Percentiles rank a stretch among this genome's conserved stretches.
These are phyloP conservation scores for Cladophialophora yegresii DNA, from an alignment of 2,329 filamentous ascomycete genomes.

Conservation along the genomic window DNA sequence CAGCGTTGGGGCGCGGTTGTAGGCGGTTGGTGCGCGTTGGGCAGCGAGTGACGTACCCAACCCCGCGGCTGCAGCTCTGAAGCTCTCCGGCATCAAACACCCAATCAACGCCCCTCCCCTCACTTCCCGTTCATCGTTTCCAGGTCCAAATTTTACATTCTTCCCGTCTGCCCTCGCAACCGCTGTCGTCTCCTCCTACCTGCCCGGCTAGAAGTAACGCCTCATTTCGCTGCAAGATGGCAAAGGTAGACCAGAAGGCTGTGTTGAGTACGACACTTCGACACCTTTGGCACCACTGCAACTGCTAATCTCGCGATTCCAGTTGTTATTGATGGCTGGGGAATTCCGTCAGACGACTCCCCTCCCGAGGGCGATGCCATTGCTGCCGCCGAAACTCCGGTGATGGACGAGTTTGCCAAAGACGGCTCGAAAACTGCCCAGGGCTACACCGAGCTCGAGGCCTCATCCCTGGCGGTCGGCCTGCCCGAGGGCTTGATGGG, in stretches of 20 bases:
- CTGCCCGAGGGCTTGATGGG: conserved; percentile 97
- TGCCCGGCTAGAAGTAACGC: neutral
- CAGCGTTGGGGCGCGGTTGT: neutral
- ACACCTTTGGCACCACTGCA: neutral
- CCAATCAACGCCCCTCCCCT: neutral
- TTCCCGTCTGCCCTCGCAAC: neutral
- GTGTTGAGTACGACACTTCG: conserved; percentile 61
- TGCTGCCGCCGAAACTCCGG: conserved; percentile 84
- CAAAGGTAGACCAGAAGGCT: conserved; percentile 68
- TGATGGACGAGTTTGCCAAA: conserved; percentile 82
- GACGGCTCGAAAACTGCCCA: conserved; percentile 70
- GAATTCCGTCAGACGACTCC: conserved; percentile 76
- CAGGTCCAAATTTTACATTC: neutral
- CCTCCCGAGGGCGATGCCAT: conserved; percentile 93
- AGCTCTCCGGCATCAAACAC: neutral
- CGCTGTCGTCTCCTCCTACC: neutral
- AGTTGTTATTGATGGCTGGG: conserved; percentile 99
- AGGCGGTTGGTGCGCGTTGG: neutral
- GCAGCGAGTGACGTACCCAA: neutral
- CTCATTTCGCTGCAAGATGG: conserved; percentile 53
- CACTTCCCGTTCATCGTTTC: neutral
- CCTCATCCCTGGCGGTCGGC: conserved; percentile 92
- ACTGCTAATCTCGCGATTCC: conserved; percentile 37
- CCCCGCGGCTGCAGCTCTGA: neutral
- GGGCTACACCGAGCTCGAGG: conserved; percentile 90